Base-by-base conservation (phyloP, 345 rosid species). In the Eucalyptus cloeziana region DNA sequence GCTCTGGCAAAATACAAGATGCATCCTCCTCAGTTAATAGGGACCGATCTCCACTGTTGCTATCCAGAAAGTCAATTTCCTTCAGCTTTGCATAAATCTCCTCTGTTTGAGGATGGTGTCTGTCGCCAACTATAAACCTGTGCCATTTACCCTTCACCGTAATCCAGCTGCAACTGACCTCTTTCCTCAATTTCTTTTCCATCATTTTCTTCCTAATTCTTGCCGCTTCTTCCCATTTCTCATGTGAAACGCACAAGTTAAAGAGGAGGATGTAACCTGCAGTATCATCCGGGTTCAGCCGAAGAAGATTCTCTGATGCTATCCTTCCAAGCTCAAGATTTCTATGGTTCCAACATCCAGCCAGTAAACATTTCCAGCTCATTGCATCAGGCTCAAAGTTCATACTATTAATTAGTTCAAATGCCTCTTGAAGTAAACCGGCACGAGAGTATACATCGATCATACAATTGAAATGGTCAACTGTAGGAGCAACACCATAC, bases 111-210 rank as follows among this genome's bases (percentile, higher is more conserved):
- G 96, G 98, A 87, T 95, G 96, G 91, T 96, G 94, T 89, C 94
- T 92, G 89, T 96, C 97, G 44, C 98, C 97, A 50, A 95, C 96
- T 43, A 94, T 87, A 87, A 96, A 96, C 86, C 96, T 93, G 88
- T 95, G 98, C 85, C 92, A 91, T 90, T 93, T 92, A 88, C 95
- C 98, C 89, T 93, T 94, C 21, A 92, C 94, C 14, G 89, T 90
- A 60, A 94, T 94, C 98, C 99, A 95, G 90, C 99, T 95, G 91
- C 96, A 94, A 90, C 97, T 94, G 50, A 95, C 92, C 90, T 93
- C 96, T 91, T 96, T 94, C 94, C 91, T 94, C 91, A 95, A 87
- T 86, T 92, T 93, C 88, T 91, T 95, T 87, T 92, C 94, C 22
- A 89, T 87, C 99, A 96, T 96, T 86, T 90, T 87, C 89, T 92